Percentiles rank a stretch among this genome's conserved stretches.
Evolutionary conservation across 768 basidiomycete species (phyloP).

Genomic region (Trametes maxima): DNA sequence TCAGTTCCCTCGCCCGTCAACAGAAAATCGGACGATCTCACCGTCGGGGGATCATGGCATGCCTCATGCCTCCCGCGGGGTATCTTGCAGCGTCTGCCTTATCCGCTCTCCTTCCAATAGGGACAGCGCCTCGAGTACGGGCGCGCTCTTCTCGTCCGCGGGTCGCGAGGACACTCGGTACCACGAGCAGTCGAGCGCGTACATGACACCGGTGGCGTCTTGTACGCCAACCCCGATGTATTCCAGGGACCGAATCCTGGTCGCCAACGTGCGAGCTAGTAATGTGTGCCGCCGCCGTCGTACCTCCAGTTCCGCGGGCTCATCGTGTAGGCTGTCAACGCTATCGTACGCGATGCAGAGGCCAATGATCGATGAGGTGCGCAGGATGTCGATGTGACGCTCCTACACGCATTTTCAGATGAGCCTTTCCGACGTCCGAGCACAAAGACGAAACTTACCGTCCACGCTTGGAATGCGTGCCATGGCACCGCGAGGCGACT

Average conservation of each 20-base stretch:
- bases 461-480: constrained; percentile 17
- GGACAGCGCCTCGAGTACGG: constrained; percentile 13
- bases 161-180: constrained; percentile 13
- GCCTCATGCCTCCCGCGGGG: constrained; percentile 14
- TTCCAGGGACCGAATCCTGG: constrained; percentile 10
- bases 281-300: background rate
- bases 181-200: constrained; percentile 13
- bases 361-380: constrained; percentile 13
- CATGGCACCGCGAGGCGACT: constrained; percentile 1
- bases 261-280: constrained; percentile 15
- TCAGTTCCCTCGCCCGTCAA: background rate
- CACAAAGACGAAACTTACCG: constrained; percentile 11
- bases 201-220: constrained; percentile 8
- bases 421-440: constrained; percentile 6
- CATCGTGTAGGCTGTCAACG: background rate
- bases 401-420: constrained; percentile 7
- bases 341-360: constrained; percentile 17
- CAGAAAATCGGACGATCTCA: background rate
- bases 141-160: constrained; percentile 11
- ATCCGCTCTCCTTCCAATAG: constrained; percentile 14
- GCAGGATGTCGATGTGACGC: constrained; percentile 18
- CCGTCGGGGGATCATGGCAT: background rate
- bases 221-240: constrained; percentile 20
- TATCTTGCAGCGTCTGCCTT: constrained; percentile 13
- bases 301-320: background rate